A percentile compares a stretch with the other conserved stretches of the same genome.
Evolutionary conservation across 106 monocot genomes (phyloP).

Genomic region (Cymbidium sinense): DNA sequence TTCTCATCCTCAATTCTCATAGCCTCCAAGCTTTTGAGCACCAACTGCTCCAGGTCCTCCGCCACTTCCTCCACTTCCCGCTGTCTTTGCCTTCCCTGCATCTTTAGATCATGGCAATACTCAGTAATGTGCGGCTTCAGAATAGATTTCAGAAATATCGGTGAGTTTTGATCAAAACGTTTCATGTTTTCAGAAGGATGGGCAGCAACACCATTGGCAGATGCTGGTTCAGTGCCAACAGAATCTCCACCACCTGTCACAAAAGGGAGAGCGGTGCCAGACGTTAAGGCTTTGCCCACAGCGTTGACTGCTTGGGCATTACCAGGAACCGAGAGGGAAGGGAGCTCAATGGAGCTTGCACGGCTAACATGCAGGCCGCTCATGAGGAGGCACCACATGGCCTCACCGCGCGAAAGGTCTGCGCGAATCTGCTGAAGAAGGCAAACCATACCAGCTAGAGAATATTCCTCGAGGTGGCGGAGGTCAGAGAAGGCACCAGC

Average conservation of each 20-base stretch:
- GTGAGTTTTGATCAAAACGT: background rate
- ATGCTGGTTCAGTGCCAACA: background rate
- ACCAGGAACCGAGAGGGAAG: slow-evolving; percentile 9
- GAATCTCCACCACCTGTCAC: background rate
- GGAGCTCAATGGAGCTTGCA: slow-evolving; percentile 48
- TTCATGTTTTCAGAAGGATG: background rate
- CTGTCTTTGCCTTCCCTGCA: slow-evolving; percentile 3
- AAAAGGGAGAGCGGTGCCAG: background rate
- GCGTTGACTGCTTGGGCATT: background rate
- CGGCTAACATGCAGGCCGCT: slow-evolving; percentile 54
- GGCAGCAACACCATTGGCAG: background rate
- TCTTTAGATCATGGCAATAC: slow-evolving; percentile 6
- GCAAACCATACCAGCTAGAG: slow-evolving; percentile 74
- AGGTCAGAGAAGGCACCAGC: slow-evolving; percentile 51
- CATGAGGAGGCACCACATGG: slow-evolving; percentile 95
- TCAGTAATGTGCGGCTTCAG: background rate
- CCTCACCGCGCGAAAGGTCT: slow-evolving; percentile 53
- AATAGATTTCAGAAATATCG: background rate
- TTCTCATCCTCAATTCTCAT: slow-evolving; percentile 40
- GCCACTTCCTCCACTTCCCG: slow-evolving; percentile 2
- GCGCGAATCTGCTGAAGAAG: slow-evolving; percentile 64
- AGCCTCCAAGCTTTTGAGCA: slow-evolving; percentile 42
- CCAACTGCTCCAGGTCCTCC: slow-evolving; percentile 33
- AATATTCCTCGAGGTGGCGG: slow-evolving; percentile 69
- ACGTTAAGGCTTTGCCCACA: background rate